Base-by-base conservation (phyloP, 345 rosid genomes). In the Linum usitatissimum region DNA sequence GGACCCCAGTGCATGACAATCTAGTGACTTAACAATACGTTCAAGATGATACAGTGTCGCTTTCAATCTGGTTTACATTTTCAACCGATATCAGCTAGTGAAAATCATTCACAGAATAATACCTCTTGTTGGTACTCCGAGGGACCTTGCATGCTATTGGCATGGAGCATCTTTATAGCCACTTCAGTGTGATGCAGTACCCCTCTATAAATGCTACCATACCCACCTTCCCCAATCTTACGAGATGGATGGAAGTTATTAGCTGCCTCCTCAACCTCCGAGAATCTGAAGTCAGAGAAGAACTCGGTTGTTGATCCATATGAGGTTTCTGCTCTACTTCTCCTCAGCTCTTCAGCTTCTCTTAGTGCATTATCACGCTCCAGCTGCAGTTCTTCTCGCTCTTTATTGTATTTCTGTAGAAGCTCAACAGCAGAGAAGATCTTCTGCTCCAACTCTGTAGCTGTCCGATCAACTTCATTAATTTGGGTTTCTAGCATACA, bases 161-260 rank as follows among this genome's bases (percentile, higher is more conserved):
- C 64, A 69, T 84, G 77, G 70, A 81, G 65, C 71, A 78, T 78
- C 74, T 91, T 91, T 57, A 91, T 83, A 45, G 95, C 95, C 73
- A 85, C 98, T 49, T 68, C 76, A 6, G 83, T 82, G 66, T 83
- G 86, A 40, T 79, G 79, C 67, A 91, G 81, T 17, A 67, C 8
- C 59, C 92, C 92, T 71, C 73, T 76, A 66, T 85, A 88, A 68
- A 88, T 82, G 80, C 83, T 88, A 55, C 96, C 98, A 74, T 85
- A 91, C 42, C 95, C 95, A 17, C 98, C 98, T 83, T 88, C 95
- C 36, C 92, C 98, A 60, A 91, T 86, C 80, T 85, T 88, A 73
- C 73, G 65, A 56, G 85, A 78, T 15, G 78, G 78, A 70, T 86
- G 84, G 70, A 88, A 88, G 56, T 79, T 79, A 55, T 30, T 45